Evolutionary conservation across 2,329 filamentous ascomycete genomes (phyloP), one percentile per base, ranked within the genome.

Genomic region (Aspergillus pseudotamarii): DNA sequence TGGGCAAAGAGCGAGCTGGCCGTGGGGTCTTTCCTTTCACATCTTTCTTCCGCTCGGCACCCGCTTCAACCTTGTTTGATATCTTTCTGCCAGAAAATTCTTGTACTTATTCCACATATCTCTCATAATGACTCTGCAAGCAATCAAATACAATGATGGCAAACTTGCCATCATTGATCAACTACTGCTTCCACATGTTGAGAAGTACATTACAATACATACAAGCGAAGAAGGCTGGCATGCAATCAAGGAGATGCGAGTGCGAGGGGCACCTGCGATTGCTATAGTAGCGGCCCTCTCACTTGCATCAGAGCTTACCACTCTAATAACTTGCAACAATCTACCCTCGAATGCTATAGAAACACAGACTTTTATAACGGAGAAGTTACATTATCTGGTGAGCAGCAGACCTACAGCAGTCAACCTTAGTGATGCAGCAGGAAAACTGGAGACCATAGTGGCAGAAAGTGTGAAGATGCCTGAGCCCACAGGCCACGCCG

Each of bases 231-330:
- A 89, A 78, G 88, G 84, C 62, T 89, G 87, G 86, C 83, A 87
- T 73, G 87, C 87, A 6, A 89, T 90, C 74, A 88, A 86, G 70
- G 83, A 87, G 57, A 90, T 90, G 88, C 85, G 86, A 68, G 82
- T 84, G 19, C 83, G 88, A 58, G 91, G 92, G 46, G 95, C 95
- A 6, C 95, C 95, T 0, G 95, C 95, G 53, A 99, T 99, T 76
- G 95, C 95, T 51, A 98, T 99, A 68, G 95, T 99, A n/a, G 95
- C 95, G 26, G 92, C 91, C 23, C 86, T 99, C 38, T 90, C 92
- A 2, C 86, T 97, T 41, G 94, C 93, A 1, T 92, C 97, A 10
- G 94, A 98, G 77, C 80, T 98, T 10, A 82, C 88, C 57, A 85
- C 72, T 63, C 79, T 78, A 9, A 59, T 70, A 9, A 57, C 67